Evolutionary conservation across 78 protist species (phyloP).

Genomic region (Anaeramoeba flamelloides): DNA sequence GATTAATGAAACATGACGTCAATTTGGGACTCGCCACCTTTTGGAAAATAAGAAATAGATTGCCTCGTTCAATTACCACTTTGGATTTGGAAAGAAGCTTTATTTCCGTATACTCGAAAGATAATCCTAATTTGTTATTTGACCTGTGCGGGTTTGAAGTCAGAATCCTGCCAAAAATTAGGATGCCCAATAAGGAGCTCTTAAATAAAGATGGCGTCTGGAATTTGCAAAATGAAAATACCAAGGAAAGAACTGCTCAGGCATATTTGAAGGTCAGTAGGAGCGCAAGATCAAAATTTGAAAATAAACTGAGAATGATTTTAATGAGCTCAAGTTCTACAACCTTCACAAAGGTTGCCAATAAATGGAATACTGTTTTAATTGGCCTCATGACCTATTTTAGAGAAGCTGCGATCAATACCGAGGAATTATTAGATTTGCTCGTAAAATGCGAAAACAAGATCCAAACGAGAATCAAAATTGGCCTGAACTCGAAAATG

Average conservation of each 20-base stretch:
- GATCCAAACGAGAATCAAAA: conserved; percentile 98
- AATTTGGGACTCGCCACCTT: conserved; percentile 96
- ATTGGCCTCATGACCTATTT: conserved; percentile 94
- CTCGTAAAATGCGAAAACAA: conserved; percentile 96
- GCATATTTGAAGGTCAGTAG: conserved; percentile 87
- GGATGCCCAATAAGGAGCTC: conserved; percentile 48
- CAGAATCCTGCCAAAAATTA: conserved; percentile 79
- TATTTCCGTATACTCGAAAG: conserved; percentile 68
- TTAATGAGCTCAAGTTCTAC: conserved; percentile 94
- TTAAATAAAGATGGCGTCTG: conserved; percentile 81
- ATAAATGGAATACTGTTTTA: conserved; percentile 97
- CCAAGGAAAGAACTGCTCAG: conserved; percentile 89
- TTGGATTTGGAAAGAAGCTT: conserved; percentile 76
- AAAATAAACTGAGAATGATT: conserved; percentile 83
- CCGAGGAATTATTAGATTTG: conserved; percentile 87
- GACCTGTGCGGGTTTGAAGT: conserved; percentile 90
- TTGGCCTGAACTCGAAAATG: conserved; percentile 99
- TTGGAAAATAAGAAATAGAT: conserved; percentile 85
- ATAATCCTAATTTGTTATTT: conserved; percentile 85
- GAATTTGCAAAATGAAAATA: conserved; percentile 82
- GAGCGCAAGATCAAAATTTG: conserved; percentile 52
- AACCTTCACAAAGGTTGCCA: conserved; percentile 85
- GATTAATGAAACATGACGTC: conserved; percentile 96
- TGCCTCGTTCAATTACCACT: conserved; percentile 86
- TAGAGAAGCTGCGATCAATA: conserved; percentile 81